Evolutionary conservation across 2,329 filamentous ascomycete genomes (phyloP).

Genomic region (Colletotrichum sp.): DNA sequence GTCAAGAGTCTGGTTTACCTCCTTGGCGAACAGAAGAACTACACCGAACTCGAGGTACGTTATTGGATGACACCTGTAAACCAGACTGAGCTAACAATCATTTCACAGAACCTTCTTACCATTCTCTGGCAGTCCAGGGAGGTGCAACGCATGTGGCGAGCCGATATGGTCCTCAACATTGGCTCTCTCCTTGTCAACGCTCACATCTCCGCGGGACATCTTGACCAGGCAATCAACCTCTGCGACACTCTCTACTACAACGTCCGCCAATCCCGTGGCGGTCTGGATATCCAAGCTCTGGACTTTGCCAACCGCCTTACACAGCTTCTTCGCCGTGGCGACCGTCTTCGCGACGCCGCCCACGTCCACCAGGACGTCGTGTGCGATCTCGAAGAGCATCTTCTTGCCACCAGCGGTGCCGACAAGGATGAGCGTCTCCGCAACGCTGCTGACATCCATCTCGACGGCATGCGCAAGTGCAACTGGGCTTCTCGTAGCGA

Average conservation of each 20-base stretch:
- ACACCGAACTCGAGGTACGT: conserved; percentile 44
- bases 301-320: conserved; percentile 32
- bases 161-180: conserved; percentile 31
- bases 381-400: conserved; percentile 26
- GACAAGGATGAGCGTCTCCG: conserved; percentile 23
- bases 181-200: conserved; percentile 36
- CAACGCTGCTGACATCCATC: conserved; percentile 22
- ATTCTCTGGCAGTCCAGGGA: conserved; percentile 38
- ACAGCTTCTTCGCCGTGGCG: conserved; percentile 28
- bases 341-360: conserved; percentile 31
- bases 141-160: conserved; percentile 35
- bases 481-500: conserved; percentile 24
- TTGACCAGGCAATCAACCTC: conserved; percentile 32
- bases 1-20: conserved; percentile 49
- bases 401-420: background rate
- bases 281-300: conserved; percentile 32
- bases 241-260: conserved; percentile 39
- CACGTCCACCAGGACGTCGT: conserved; percentile 33
- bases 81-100: background rate
- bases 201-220: conserved; percentile 30
- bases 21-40: conserved; percentile 52
- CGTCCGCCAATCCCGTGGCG: conserved; percentile 35
- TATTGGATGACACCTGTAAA: too few species aligned
- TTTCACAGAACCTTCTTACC: conserved; percentile 27
- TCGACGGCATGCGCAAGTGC: conserved; percentile 27